These are phyloP conservation scores for Diaporthe sp. DNA, from an alignment of 2,329 filamentous ascomycete species.

Conservation along the genomic window DNA sequence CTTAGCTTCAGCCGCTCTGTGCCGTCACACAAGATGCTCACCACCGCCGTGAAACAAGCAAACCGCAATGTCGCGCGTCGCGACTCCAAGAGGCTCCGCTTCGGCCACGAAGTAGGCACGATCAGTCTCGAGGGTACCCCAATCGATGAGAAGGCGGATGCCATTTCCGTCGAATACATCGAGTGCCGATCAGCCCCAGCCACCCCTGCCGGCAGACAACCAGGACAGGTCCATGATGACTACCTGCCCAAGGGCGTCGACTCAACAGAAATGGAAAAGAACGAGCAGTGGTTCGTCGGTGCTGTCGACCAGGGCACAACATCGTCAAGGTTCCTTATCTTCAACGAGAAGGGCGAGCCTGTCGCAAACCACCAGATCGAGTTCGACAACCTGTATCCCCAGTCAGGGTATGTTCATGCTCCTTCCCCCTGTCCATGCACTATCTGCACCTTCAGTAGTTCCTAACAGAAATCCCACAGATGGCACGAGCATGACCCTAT, in stretches of 20 bases:
- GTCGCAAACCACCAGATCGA: conserved; percentile 89
- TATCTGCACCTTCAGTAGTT: conserved; percentile 36
- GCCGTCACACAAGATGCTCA: conserved; percentile 36
- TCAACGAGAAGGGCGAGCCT: conserved; percentile 82
- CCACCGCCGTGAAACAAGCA: conserved; percentile 37
- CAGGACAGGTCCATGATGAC: conserved; percentile 30
- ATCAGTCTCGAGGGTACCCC: conserved; percentile 36
- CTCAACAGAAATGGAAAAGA: conserved; percentile 44
- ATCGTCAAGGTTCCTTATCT: conserved; percentile 90
- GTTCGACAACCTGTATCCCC: conserved; percentile 85
- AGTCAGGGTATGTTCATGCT: conserved; percentile 78
- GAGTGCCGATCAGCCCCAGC: conserved; percentile 39
- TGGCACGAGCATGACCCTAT: conserved; percentile 92
- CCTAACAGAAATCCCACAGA: conserved; percentile 56
- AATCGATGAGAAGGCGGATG: conserved; percentile 37
- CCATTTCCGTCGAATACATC: conserved; percentile 32
- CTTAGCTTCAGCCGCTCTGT: conserved; percentile 12
- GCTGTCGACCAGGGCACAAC: conserved; percentile 94
- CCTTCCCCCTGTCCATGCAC: conserved; percentile 8
- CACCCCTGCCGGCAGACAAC: conserved; percentile 29
- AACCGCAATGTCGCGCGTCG: conserved; percentile 21
- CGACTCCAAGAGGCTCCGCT: conserved; percentile 33
- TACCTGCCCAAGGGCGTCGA: conserved; percentile 45
- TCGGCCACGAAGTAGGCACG: conserved; percentile 37
- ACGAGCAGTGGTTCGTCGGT: conserved; percentile 76